phyloP scores from a whole-genome alignment of 2,329 filamentous ascomycete genomes.

The Colletotrichum acutatum region DNA sequence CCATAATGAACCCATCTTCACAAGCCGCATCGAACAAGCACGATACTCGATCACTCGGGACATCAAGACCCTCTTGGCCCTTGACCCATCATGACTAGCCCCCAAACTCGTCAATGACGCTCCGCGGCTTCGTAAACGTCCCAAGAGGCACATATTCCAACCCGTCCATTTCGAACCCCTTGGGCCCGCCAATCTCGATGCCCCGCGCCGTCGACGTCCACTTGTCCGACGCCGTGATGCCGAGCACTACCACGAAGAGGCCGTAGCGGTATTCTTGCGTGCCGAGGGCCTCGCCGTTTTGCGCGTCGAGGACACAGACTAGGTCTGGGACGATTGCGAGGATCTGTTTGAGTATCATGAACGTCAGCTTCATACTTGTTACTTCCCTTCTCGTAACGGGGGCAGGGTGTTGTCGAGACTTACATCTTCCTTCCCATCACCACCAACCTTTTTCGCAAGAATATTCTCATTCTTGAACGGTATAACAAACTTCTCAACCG shows the following conservation, averaged over 20 bases:
- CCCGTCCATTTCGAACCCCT: constrained; percentile 57
- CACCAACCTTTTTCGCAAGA: constrained; percentile 56
- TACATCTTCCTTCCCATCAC: constrained; percentile 44
- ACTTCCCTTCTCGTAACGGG: too few species aligned
- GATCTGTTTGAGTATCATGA: constrained; percentile 50
- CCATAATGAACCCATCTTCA: neutral
- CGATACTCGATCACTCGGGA: neutral
- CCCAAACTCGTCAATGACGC: constrained; percentile 61
- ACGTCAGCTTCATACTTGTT: neutral
- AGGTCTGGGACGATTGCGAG: constrained; percentile 67
- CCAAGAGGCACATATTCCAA: constrained; percentile 51
- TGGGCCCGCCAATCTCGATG: constrained; percentile 60
- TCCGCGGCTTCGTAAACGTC: constrained; percentile 46
- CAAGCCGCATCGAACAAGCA: neutral
- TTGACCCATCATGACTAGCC: neutral
- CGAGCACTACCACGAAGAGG: constrained; percentile 60
- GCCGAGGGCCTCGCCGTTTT: constrained; percentile 66
- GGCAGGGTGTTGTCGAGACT: neutral
- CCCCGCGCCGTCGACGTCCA: constrained; percentile 50
- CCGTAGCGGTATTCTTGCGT: constrained; percentile 67
- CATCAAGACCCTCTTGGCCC: neutral
- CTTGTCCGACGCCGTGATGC: constrained; percentile 55
- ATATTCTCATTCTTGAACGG: constrained; percentile 83
- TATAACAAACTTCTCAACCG: constrained; percentile 62
- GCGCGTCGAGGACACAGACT: constrained; percentile 64